Percentiles rank a stretch among this genome's conserved stretches.
phyloP scores from a whole-genome alignment of 2,329 filamentous ascomycete species.

The Botrytis fragariae region DNA sequence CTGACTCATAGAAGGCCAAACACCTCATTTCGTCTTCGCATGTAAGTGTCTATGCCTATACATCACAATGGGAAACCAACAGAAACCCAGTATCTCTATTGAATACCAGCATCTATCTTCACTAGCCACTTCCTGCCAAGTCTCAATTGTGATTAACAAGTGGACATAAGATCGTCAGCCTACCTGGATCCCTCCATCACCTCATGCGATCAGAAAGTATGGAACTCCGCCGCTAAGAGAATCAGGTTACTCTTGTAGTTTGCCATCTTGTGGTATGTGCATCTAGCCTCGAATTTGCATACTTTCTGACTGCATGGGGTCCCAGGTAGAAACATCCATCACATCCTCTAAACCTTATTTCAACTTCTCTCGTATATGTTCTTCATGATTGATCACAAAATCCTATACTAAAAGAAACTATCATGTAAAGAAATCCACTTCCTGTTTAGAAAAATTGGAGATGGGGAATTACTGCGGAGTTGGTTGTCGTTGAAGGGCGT shows the following conservation, averaged over 20 bases:
- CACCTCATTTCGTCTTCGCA: neutral
- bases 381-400: neutral
- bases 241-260: neutral
- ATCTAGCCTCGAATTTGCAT: neutral
- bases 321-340: neutral
- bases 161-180: neutral
- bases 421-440: conserved; percentile 7
- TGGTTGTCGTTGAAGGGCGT: neutral
- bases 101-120: neutral
- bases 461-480: neutral
- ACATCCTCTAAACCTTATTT: neutral
- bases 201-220: neutral
- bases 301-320: neutral
- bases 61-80: neutral
- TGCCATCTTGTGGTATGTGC: neutral
- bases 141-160: neutral
- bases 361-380: neutral
- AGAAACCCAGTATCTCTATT: neutral
- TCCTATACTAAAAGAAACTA: neutral
- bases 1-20: neutral
- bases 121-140: neutral
- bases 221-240: neutral
- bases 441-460: neutral
- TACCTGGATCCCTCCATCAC: neutral
- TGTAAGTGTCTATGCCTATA: neutral